A percentile compares a stretch with the other conserved stretches of the same genome.
phyloP scores from a whole-genome alignment of 768 basidiomycete species.

The Lactarius evosmus region DNA sequence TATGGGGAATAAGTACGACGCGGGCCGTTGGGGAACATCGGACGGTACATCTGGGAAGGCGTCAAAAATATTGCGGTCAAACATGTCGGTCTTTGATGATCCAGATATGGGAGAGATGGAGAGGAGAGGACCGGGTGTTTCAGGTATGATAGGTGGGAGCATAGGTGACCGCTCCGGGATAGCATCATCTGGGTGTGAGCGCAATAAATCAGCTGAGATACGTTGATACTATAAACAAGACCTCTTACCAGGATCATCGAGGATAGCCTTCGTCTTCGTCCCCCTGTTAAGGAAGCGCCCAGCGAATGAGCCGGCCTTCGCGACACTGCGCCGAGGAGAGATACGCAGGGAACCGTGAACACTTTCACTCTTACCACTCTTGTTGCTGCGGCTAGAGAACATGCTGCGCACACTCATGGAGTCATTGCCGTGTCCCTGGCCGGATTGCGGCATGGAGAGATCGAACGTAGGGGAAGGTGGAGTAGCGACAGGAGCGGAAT shows the following conservation, averaged over 20 bases:
- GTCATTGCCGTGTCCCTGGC: conserved; percentile 25
- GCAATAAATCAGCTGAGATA: not conserved
- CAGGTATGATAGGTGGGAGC: conserved; percentile 31
- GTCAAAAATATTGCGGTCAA: conserved; percentile 63
- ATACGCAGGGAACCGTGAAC: conserved; percentile 19
- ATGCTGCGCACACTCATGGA: conserved; percentile 30
- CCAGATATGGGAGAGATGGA: conserved; percentile 38
- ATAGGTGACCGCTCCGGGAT: conserved; percentile 20
- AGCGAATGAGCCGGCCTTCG: conserved; percentile 28
- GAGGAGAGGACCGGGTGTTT: conserved; percentile 38
- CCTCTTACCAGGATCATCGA: conserved; percentile 25
- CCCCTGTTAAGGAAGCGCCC: conserved; percentile 26
- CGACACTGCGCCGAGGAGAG: conserved; percentile 26
- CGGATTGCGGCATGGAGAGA: conserved; percentile 27
- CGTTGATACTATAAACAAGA: not conserved
- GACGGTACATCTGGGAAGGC: conserved; percentile 71
- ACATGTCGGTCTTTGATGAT: conserved; percentile 40
- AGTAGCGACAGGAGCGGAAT: conserved; percentile 57
- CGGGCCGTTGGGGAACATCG: conserved; percentile 32
- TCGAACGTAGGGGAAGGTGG: conserved; percentile 46
- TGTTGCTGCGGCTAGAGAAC: conserved; percentile 24
- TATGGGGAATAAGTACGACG: conserved; percentile 18
- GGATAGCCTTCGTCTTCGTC: conserved; percentile 24
- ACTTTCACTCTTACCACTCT: conserved; percentile 23
- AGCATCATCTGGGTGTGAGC: conserved; percentile 11